phyloP scores from a whole-genome alignment of 2,329 filamentous ascomycete species.

The Neopestalotiopsis clavispora region DNA sequence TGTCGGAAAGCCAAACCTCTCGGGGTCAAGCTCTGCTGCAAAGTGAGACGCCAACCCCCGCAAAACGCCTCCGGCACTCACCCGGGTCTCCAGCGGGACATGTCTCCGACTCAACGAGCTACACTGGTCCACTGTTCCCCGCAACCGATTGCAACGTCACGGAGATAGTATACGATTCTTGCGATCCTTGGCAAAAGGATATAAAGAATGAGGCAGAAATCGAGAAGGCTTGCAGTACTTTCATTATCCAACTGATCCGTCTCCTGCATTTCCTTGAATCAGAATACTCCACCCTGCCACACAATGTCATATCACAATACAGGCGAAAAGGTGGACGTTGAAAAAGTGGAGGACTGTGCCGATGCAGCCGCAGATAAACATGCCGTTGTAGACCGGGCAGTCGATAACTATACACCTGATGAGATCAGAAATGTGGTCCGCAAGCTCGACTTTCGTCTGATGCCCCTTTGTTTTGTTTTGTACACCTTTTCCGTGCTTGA shows the following conservation, averaged over 20 bases:
- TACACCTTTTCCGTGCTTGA: slow-evolving; percentile 39
- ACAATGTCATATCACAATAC: neutral
- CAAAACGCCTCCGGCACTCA: neutral
- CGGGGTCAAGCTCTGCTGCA: neutral
- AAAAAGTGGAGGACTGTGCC: neutral
- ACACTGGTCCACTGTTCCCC: too few species aligned
- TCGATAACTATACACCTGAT: neutral
- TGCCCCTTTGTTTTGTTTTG: slow-evolving; percentile 30
- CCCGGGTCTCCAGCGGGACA: neutral
- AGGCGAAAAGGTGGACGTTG: neutral
- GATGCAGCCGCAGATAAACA: neutral
- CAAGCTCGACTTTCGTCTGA: slow-evolving; percentile 26
- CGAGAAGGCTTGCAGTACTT: too few species aligned
- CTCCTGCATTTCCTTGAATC: neutral
- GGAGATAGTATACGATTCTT: too few species aligned
- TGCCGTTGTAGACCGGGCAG: neutral
- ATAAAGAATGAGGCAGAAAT: too few species aligned
- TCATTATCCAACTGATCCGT: too few species aligned
- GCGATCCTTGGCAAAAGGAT: too few species aligned
- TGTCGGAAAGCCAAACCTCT: neutral
- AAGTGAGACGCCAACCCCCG: neutral
- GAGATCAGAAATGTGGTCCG: slow-evolving; percentile 9
- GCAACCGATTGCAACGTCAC: too few species aligned
- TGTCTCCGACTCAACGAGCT: too few species aligned
- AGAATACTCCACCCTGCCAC: neutral